Conservation (phyloP, 257 asterid genomes). For the Gentiana macrophylla region DNA sequence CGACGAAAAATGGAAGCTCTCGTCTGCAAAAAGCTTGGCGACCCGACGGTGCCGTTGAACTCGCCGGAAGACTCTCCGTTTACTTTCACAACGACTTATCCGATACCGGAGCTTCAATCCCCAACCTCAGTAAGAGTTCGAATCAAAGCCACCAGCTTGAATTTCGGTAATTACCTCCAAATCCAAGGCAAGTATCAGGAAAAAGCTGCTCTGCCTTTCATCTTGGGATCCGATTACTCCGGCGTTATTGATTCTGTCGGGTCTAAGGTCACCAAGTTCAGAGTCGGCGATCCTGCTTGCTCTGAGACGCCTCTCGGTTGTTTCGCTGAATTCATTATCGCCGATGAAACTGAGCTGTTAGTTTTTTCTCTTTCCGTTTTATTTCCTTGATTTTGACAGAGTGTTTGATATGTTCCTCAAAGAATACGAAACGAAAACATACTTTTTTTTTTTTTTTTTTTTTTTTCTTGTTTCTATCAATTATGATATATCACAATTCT, state of each 20-base stretch:
- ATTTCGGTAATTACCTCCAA: conserved; percentile 90
- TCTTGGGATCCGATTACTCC: conserved; percentile 89
- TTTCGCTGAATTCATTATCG: conserved; percentile 72
- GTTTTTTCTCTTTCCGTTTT: too few relatives aligned
- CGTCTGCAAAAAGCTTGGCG: too few relatives aligned
- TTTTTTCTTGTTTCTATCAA: too few relatives aligned
- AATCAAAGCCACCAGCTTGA: conserved; percentile 79
- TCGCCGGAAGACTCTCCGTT: too few relatives aligned
- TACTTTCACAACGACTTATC: conserved; percentile 10
- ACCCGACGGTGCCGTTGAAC: too few relatives aligned
- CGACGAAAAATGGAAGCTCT: too few relatives aligned
- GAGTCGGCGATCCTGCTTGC: conserved; percentile 67
- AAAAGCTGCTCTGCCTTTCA: conserved; percentile 67
- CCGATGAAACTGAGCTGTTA: conserved; percentile 17
- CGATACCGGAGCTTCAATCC: conserved; percentile 55
- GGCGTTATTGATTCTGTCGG: conserved; percentile 76
- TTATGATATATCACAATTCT: too few relatives aligned
- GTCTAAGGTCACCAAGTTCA: conserved; percentile 59
- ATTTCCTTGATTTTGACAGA: too few relatives aligned
- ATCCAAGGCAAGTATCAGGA: conserved; percentile 73
- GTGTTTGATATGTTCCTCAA: too few relatives aligned
- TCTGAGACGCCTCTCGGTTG: conserved; percentile 66
- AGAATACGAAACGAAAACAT: too few relatives aligned
- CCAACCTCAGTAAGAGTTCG: conserved; percentile 68
- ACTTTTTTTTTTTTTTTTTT: too few relatives aligned